phyloP scores from a whole-genome alignment of 176 grass and related monocot genomes.

The Oryza australiensis region DNA sequence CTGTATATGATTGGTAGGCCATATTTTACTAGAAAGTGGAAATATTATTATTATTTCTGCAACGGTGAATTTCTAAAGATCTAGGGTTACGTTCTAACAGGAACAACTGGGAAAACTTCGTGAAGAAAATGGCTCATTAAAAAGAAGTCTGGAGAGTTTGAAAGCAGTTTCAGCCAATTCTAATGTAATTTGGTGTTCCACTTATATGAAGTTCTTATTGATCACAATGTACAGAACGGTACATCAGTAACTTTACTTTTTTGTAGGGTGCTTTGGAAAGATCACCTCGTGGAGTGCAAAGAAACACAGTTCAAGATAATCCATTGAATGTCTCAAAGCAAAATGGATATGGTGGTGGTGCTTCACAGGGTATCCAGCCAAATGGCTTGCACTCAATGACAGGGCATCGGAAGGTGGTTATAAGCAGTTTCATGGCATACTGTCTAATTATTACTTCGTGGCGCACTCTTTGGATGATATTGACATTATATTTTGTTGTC shows the following conservation, averaged over 20 bases:
- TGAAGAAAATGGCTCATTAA: conserved; percentile 75
- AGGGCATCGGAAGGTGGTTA: conserved; percentile 43
- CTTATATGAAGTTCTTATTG: conserved; percentile 7
- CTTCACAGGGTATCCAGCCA: conserved; percentile 44
- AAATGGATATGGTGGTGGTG: conserved; percentile 55
- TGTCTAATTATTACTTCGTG: conserved; percentile 4
- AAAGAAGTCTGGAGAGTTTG: conserved; percentile 61
- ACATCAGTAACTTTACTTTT: conserved; percentile 23
- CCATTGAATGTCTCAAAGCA: conserved; percentile 38
- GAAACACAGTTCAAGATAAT: conserved; percentile 54
- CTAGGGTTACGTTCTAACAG: conserved; percentile 39
- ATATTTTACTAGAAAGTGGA: conserved; percentile 5
- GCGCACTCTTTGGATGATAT: neutral
- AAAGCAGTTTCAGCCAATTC: conserved; percentile 50
- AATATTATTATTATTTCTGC: neutral
- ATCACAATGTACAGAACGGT: conserved; percentile 10
- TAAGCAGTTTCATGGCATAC: neutral
- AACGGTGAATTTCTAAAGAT: conserved; percentile 23
- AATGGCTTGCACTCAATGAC: conserved; percentile 49
- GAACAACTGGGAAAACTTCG: conserved; percentile 82
- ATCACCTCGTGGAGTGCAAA: conserved; percentile 52
- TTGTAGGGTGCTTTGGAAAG: conserved; percentile 46
- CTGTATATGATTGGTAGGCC: neutral
- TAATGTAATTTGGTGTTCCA: conserved; percentile 47
- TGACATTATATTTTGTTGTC: conserved; percentile 7